These are phyloP conservation scores for Penicillium sp. DNA, from an alignment of 2,329 filamentous ascomycete species.

Conservation along the genomic window DNA sequence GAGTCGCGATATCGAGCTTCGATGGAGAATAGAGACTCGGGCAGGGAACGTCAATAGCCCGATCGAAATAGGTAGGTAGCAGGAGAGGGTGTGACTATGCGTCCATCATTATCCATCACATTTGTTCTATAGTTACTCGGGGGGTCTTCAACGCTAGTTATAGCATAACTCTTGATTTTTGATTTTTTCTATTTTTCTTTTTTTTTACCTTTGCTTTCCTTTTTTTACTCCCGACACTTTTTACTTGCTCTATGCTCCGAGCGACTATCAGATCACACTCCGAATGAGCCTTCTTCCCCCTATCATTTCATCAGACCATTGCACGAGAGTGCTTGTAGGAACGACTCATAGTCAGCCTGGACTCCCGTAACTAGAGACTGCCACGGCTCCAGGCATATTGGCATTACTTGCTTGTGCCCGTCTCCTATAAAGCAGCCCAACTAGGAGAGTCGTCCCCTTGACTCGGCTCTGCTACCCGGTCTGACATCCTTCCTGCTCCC, in stretches of 20 bases:
- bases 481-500: background rate
- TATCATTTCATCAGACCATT: background rate
- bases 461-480: background rate
- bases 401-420: background rate
- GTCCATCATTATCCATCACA: too few species aligned
- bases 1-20: too few species aligned
- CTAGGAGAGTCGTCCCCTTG: background rate
- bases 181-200: background rate
- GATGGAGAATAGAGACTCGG: background rate
- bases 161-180: background rate
- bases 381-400: too few species aligned
- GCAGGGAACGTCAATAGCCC: background rate
- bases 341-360: background rate
- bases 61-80: background rate
- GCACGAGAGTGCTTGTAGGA: background rate
- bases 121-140: background rate
- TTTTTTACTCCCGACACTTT: background rate
- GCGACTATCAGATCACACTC: conserved; percentile 1
- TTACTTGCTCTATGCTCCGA: background rate
- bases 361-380: background rate
- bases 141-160: background rate
- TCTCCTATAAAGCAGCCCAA: background rate
- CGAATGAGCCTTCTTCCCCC: background rate
- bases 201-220: background rate
- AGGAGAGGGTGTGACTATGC: background rate